Conservation (phyloP, 768 basidiomycete genomes). For the Agrocybe praecox region DNA sequence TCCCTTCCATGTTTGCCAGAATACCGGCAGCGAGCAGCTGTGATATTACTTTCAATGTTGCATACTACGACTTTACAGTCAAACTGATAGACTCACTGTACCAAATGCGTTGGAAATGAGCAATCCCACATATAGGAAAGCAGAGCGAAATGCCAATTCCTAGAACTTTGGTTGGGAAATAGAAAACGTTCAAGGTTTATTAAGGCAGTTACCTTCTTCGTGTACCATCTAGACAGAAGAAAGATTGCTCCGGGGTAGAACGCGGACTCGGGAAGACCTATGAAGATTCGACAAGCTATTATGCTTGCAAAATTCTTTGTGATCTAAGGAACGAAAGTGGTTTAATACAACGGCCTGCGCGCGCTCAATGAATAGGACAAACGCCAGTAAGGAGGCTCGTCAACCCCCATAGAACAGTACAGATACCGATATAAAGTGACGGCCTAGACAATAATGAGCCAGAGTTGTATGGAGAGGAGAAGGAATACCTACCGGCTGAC, state of each 20-base stretch:
- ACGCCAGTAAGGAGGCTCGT: slow-evolving; percentile 68
- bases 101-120: slow-evolving; percentile 72
- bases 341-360: background rate
- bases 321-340: slow-evolving; percentile 29
- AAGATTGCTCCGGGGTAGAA: slow-evolving; percentile 63
- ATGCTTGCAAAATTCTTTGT: slow-evolving; percentile 58
- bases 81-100: slow-evolving; percentile 43
- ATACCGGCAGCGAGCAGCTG: slow-evolving; percentile 77
- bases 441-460: slow-evolving; percentile 39
- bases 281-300: slow-evolving; percentile 57
- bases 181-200: background rate
- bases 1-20: slow-evolving; percentile 67
- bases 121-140: slow-evolving; percentile 59
- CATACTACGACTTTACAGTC: no score
- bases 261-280: slow-evolving; percentile 67
- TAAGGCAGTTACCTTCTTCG: slow-evolving; percentile 44
- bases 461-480: no score
- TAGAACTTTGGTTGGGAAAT: slow-evolving; percentile 18
- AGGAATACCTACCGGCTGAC: slow-evolving; percentile 44
- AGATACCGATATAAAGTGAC: slow-evolving; percentile 60
- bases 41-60: background rate
- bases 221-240: slow-evolving; percentile 57
- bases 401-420: slow-evolving; percentile 64
- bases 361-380: slow-evolving; percentile 19
- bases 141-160: slow-evolving; percentile 67